Base-by-base conservation (phyloP, 495 filamentous ascomycete genomes). In the Neurospora intermedia region DNA sequence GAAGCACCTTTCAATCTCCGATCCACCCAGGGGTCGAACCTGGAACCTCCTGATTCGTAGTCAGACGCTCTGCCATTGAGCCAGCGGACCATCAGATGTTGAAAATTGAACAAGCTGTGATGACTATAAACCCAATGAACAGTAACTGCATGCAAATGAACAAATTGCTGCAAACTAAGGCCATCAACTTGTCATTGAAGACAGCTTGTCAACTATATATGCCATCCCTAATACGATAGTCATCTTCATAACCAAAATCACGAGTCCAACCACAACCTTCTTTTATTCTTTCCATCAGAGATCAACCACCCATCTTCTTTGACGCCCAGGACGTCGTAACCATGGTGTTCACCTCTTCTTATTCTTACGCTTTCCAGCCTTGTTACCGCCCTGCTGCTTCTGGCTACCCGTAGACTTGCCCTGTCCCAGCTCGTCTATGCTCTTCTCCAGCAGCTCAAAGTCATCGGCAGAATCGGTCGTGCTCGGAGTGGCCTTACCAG, bases 391-490 rank as follows among this genome's bases (percentile, higher is more conserved):
- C 80, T 81, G 80, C 76, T 80, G 82, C 75, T 73, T 79, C 76
- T 76, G 84, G 72, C 74, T 79, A 4, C 83, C 81, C 46, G 82
- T 82, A 23, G 82, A 73, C 78, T 83, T 84, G 75, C 74, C 78
- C 74, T 81, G 78, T 46, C 78, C 79, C 10, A 85, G 81, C 39
- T 81, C 81, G 70, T 85, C 84, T 10, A 84, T 78, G 70, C 81
- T 85, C 81, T 83, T 87, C 74, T 85, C 86, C n/a, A 88, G 79
- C 42, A 87, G 77, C 79, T 88, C 87, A 78, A 87, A 88, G 74
- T 87, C 87, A 43, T 88, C 87, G 62, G 82, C 83, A 1, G 85
- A 87, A 75, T 82, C 85, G 16, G 83, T 83, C 45, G 80, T 84
- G 31, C 80, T 80, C 13, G 79, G 79, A 0, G 85, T 86, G 45